These are phyloP conservation scores for Yamadazyma membranifaciens DNA, from an alignment of 1,139 yeast species.

Conservation along the genomic window DNA sequence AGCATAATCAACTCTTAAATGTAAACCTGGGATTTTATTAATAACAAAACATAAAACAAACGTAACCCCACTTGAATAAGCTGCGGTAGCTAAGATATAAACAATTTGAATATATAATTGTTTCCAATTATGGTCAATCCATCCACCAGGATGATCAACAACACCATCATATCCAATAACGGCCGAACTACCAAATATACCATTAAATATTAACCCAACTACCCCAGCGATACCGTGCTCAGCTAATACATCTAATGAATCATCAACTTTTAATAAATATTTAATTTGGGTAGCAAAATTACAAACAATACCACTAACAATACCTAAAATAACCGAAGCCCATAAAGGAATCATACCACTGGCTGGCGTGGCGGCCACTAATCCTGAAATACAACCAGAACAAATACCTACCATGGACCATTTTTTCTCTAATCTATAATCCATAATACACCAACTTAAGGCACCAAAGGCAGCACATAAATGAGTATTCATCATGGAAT, in stretches of 20 bases:
- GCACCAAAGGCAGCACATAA: slow-evolving; percentile 90
- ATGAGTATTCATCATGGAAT: slow-evolving; percentile 90
- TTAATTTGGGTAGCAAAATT: slow-evolving; percentile 88
- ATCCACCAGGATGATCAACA: slow-evolving; percentile 85
- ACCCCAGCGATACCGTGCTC: slow-evolving; percentile 98
- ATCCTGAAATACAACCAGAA: slow-evolving; percentile 92
- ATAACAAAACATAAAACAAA: slow-evolving; percentile 71
- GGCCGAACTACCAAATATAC: slow-evolving; percentile 80
- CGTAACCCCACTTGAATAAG: slow-evolving; percentile 77
- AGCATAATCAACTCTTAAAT: slow-evolving; percentile 75
- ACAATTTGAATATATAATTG: slow-evolving; percentile 90
- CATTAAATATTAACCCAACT: slow-evolving; percentile 84
- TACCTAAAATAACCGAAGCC: slow-evolving; percentile 86
- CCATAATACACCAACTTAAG: slow-evolving; percentile 86
- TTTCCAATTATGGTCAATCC: slow-evolving; percentile 87
- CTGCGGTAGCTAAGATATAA: slow-evolving; percentile 70
- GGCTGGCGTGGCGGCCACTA: slow-evolving; percentile 95
- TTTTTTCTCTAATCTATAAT: slow-evolving; percentile 81
- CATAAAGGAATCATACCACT: slow-evolving; percentile 90
- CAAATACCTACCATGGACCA: slow-evolving; percentile 96
- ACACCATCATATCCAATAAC: slow-evolving; percentile 88
- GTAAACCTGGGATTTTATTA: slow-evolving; percentile 78
- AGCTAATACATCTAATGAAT: slow-evolving; percentile 91
- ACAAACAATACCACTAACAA: slow-evolving; percentile 78
- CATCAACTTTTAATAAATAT: slow-evolving; percentile 79